These are phyloP conservation scores for Botrytis galanthina DNA, from an alignment of 2,329 filamentous ascomycete genomes.

Conservation along the genomic window DNA sequence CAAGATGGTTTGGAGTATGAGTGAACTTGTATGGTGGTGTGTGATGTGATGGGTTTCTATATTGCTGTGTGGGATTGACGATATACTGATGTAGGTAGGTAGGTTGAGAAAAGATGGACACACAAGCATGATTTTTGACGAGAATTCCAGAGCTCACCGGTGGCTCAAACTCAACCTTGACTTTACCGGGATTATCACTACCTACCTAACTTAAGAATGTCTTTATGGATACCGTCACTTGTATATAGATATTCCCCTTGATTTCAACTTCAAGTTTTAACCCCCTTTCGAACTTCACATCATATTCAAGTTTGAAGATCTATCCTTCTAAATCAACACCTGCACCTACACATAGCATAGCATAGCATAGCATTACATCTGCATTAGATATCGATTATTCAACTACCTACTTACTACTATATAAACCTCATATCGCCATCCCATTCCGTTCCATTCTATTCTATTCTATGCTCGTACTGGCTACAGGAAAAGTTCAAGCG, in stretches of 20 bases:
- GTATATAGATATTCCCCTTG: not conserved
- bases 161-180: not conserved
- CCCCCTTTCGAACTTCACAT: not conserved
- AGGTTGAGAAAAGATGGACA: not conserved
- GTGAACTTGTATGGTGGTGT: not conserved
- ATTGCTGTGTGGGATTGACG: not conserved
- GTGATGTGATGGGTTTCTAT: not conserved
- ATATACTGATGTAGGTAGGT: too few relatives aligned
- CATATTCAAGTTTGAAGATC: not conserved
- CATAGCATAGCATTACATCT: not conserved
- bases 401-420: not conserved
- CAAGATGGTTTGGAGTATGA: not conserved
- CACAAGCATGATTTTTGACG: not conserved
- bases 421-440: not conserved
- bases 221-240: not conserved
- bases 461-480: not conserved
- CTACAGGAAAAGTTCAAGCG: not conserved
- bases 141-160: not conserved
- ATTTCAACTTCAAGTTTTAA: not conserved
- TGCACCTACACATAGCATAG: too few relatives aligned
- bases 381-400: not conserved
- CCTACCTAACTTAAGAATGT: not conserved
- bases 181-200: not conserved
- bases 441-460: not conserved
- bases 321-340: not conserved